A percentile compares a stretch with the other conserved stretches of the same genome.
These are phyloP conservation scores for Cryptococcus sp. DNA, from an alignment of 1,284 basidiomycete species.

Conservation along the genomic window DNA sequence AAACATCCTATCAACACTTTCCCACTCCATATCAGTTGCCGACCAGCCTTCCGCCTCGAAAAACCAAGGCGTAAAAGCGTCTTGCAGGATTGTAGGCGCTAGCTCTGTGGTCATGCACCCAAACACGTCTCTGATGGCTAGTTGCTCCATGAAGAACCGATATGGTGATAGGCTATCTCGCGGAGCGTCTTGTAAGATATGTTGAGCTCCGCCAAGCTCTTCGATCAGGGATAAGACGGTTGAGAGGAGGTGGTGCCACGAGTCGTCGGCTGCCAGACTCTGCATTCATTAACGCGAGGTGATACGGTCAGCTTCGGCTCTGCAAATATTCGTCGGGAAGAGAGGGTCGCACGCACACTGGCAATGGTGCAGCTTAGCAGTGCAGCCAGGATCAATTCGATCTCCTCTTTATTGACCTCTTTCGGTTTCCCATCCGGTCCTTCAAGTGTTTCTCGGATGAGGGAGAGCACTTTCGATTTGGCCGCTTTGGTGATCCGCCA, in stretches of 20 bases:
- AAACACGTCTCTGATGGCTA: constrained; percentile 50
- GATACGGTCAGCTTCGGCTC: not conserved
- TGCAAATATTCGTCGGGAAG: not conserved
- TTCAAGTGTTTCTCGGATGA: constrained; percentile 32
- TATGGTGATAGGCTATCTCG: constrained; percentile 39
- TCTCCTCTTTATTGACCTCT: constrained; percentile 35
- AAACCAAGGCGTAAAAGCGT: constrained; percentile 50
- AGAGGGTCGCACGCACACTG: constrained; percentile 31
- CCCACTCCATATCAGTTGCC: constrained; percentile 44
- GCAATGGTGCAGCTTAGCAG: constrained; percentile 48
- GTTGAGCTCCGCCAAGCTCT: constrained; percentile 44
- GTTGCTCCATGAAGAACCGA: constrained; percentile 50
- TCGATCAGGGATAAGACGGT: constrained; percentile 43
- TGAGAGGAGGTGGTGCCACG: constrained; percentile 49
- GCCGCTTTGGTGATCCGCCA: constrained; percentile 38
- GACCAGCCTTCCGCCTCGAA: constrained; percentile 48
- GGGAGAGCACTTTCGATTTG: constrained; percentile 31
- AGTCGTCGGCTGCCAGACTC: constrained; percentile 48
- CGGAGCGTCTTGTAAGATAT: constrained; percentile 40
- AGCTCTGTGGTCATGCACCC: constrained; percentile 50
- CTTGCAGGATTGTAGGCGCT: constrained; percentile 42
- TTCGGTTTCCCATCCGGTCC: constrained; percentile 31
- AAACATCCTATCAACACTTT: constrained; percentile 49
- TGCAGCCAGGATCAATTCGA: constrained; percentile 45
- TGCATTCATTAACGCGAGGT: not conserved